Base-by-base conservation (phyloP, 495 filamentous ascomycete genomes). In the Neurospora sp. region DNA sequence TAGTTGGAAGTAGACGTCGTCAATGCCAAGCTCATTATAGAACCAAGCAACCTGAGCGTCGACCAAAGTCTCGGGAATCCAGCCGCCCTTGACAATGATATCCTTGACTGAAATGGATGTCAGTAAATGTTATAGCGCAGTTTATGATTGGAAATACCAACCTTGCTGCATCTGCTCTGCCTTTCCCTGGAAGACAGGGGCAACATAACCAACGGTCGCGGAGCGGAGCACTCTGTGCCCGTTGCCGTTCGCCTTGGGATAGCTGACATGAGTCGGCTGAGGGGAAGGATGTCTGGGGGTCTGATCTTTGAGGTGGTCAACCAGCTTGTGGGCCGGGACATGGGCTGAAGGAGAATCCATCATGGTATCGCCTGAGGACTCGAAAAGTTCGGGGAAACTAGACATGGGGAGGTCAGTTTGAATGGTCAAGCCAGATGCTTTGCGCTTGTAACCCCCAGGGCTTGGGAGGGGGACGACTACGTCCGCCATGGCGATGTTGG, bases 1-100 rank as follows among this genome's bases (percentile, higher is more conserved):
- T 42, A 93, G 93, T 80, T 97, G 92, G 86, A 99, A 99, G 83
- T 99, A 99, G 84, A 97, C 94, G 82, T 99, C 96, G 81, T 99
- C 96, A 77, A 99, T 99, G 70, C 96, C 96, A 16, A 99, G 88
- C 80, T 94, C 91, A 76, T 96, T 92, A 84, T 99, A 99, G 86
- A 99, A 99, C 96, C 96, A 98, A 20, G 87, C 86, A 39, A 93
- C 93, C 82, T 99, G 94, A 3, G 89, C 87, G 72, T 94, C 89
- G 44, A 97, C 87, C 74, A 98, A 91, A 53, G 92, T 88, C 70
- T 86, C 84, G 3, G 96, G 96, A 71, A 99, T 93, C 88, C 97
- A 98, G 46, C 88, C 91, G 79, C 77, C 78, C 65, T 82, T 80
- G 40, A 53, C 73, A 74, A 86, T 86, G 72, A 78, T 69, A 31